Base-by-base conservation (phyloP, 371 early-diverging fungal genomes). In the Aphelidium insulamus region DNA sequence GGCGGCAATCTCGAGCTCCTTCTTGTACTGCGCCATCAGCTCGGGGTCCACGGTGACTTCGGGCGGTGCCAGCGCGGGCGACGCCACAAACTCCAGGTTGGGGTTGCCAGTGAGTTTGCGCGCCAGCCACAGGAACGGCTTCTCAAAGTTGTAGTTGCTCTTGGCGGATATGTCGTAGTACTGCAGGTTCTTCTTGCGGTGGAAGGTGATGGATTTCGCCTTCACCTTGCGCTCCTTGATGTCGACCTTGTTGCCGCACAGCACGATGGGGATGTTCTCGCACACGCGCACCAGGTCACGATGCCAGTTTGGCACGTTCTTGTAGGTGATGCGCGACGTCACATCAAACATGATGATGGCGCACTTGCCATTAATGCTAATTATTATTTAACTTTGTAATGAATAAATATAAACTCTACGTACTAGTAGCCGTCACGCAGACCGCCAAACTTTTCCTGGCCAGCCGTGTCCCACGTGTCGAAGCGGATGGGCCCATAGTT, bases 341-440 rank as follows among this genome's bases (percentile, higher is more conserved):
- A 98, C 97, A 59, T 99, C 99, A 53, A 98, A 98, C 91, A 99
- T 97, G 68, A 99, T 97, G 56, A 99, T 95, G 41, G 86, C 99
- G 57, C 97, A 98, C 59, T 98, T 85, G 46, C 99, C 98, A 48
- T 79, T 80, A 50, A 98, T 92, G 66, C 78, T 78, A 37, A 32
- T 20, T 33, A 28, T 12, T 8, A 11, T 18, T 33, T 11, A 8
- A 27, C 4, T 11, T 25, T 21, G 16, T 12, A 24, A n/a, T 11
- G 19, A 38, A 21, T 28, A 40, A n/a, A 14, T 22, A 22, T 15
- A 7, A 7, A 20, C 5, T 4, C 5, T 9, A 65, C 72, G 45
- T 69, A 82, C 80, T 99, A 99, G 70, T 99, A 99, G 47, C 97
- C 97, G 70, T 99, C 99, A 60, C 97, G 94, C 36, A 99, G 87